Base-by-base conservation (phyloP, 805 yeast genomes). In the Kuraishia borneana region DNA sequence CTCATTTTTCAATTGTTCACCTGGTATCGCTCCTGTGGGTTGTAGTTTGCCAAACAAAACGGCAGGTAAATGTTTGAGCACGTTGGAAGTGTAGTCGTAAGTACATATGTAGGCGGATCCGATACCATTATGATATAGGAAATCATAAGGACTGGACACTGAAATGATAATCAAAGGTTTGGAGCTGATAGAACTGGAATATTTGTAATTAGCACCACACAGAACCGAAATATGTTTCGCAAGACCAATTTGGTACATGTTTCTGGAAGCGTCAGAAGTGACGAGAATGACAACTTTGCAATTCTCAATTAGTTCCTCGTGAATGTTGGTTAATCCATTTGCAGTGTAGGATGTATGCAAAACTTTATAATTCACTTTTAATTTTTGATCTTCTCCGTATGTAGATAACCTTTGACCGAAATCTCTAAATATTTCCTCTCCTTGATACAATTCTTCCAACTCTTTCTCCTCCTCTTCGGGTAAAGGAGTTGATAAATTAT, bases 71-170 rank as follows among this genome's bases (percentile, higher is more conserved):
- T 70, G 63, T 21, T 63, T 58, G 30, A 75, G 51, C 2, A 68
- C 76, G 42, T 63, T 64, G 14, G 58, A 51, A 1, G 81, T 73
- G 47, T 72, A 75, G 50, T 75, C 82, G 45, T 69, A 75, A 34
- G 76, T 67, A 44, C 81, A 75, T 31, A 75, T 50, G 45, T 74
- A 74, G 1, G 75, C 65, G 32, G 73, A 64, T 2, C 75, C 76
- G 21, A 73, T 65, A 29, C 63, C 62, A 32, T 65, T 65, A 36
- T 71, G 72, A 36, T 71, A 68, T 32, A 70, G 67, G 45, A 75
- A 68, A 44, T 76, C 82, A 43, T 71, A 73, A 1, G 83, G 82
- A 4, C 76, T 68, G 37, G 73, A 68, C 1, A 77, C 74, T 3
- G 80, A 76, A n/a, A 73, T 61, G 3, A 73, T 63, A 9, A 75